These are phyloP conservation scores for Globisporangium okanoganense DNA, from an alignment of 352 stramenopile species.

Conservation along the genomic window DNA sequence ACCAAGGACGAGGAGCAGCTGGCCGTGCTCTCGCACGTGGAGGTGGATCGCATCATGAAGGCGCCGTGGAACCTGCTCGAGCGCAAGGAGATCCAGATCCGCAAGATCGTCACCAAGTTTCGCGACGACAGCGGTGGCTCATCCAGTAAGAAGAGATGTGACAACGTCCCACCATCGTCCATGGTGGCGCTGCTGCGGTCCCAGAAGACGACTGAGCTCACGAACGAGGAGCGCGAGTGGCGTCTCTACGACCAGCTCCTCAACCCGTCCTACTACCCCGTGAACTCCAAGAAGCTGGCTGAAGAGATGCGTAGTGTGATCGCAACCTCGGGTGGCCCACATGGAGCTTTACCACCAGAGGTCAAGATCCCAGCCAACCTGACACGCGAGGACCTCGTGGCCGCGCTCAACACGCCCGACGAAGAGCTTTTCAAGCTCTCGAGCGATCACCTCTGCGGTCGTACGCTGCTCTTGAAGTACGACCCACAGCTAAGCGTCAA, in stretches of 20 bases:
- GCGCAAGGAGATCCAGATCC: slow-evolving; percentile 67
- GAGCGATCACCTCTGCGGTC: slow-evolving; percentile 49
- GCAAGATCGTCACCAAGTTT: slow-evolving; percentile 69
- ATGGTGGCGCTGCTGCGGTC: slow-evolving; percentile 48
- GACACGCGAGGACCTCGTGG: slow-evolving; percentile 55
- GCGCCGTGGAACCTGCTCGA: slow-evolving; percentile 70
- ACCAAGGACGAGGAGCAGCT: slow-evolving; percentile 67
- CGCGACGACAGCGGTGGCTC: slow-evolving; percentile 51
- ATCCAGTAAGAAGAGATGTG: slow-evolving; percentile 11
- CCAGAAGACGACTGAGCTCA: slow-evolving; percentile 48
- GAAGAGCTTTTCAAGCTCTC: slow-evolving; percentile 71
- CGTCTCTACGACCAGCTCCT: slow-evolving; percentile 62
- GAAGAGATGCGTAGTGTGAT: slow-evolving; percentile 9
- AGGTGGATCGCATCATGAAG: slow-evolving; percentile 69
- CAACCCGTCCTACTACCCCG: slow-evolving; percentile 67
- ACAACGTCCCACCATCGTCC: slow-evolving; percentile 15
- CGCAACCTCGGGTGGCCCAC: not conserved
- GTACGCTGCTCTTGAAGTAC: slow-evolving; percentile 62
- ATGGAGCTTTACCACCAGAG: slow-evolving; percentile 10
- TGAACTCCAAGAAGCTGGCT: slow-evolving; percentile 41
- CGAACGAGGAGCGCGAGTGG: slow-evolving; percentile 67
- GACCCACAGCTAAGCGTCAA: slow-evolving; percentile 54
- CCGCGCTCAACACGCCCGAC: slow-evolving; percentile 57
- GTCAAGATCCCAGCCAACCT: slow-evolving; percentile 31
- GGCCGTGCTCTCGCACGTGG: slow-evolving; percentile 49